phyloP scores from a whole-genome alignment of 352 stramenopile genomes.

The Phytophthora pseudosyringae region DNA sequence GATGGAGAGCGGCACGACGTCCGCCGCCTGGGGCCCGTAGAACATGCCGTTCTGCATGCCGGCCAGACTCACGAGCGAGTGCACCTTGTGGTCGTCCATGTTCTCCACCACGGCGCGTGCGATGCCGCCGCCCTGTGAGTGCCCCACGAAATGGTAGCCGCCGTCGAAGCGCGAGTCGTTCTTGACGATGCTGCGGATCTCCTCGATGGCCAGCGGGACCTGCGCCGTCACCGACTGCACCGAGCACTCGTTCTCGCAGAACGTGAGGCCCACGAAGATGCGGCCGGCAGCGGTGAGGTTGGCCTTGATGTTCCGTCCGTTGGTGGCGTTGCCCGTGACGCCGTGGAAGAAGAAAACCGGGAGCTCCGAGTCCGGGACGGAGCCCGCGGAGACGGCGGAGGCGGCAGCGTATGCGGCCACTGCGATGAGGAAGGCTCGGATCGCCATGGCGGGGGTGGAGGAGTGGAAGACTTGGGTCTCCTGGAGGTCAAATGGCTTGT shows the following conservation, averaged over 20 bases:
- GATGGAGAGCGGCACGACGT: conserved; percentile 38
- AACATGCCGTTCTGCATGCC: conserved; percentile 62
- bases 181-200: conserved; percentile 46
- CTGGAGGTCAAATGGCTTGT: conserved; percentile 23
- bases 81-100: conserved; percentile 62
- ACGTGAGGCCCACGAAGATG: conserved; percentile 46
- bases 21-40: conserved; percentile 47
- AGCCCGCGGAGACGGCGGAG: conserved; percentile 5
- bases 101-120: conserved; percentile 56
- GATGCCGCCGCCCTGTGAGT: conserved; percentile 52
- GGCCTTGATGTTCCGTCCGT: conserved; percentile 37
- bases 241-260: conserved; percentile 51
- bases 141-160: conserved; percentile 57
- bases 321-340: conserved; percentile 36
- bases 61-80: conserved; percentile 51
- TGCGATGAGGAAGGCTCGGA: conserved; percentile 22
- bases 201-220: conserved; percentile 48
- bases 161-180: conserved; percentile 42
- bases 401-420: conserved; percentile 1
- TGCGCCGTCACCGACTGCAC: conserved; percentile 40
- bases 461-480: conserved; percentile 13
- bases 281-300: conserved; percentile 41
- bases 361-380: conserved; percentile 24
- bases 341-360: conserved; percentile 66
- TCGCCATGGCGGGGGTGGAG: conserved; percentile 13